phyloP scores from a whole-genome alignment of 2,329 filamentous ascomycete genomes.

The Pleurostoma richardsiae region DNA sequence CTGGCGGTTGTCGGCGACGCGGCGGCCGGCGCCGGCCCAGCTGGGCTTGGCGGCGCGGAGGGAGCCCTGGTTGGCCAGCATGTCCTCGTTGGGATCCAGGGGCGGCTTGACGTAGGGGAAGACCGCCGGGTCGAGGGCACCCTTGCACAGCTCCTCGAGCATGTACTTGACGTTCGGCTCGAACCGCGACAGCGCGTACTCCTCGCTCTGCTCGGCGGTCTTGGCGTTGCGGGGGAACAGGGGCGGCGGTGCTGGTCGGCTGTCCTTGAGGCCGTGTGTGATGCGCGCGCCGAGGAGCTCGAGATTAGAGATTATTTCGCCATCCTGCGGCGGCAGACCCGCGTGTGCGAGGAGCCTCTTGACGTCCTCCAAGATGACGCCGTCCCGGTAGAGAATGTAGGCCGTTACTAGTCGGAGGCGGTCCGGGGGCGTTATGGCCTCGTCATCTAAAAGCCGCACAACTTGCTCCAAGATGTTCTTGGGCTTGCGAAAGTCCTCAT shows the following conservation, averaged over 20 bases:
- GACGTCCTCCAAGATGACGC: constrained; percentile 78
- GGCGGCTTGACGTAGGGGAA: constrained; percentile 75
- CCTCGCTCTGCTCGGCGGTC: constrained; percentile 56
- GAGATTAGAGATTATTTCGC: constrained; percentile 69
- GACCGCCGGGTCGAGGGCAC: constrained; percentile 57
- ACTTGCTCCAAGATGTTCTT: constrained; percentile 85
- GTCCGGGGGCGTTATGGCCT: constrained; percentile 65
- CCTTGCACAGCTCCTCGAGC: constrained; percentile 68
- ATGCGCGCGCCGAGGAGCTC: constrained; percentile 75
- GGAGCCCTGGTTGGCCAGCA: constrained; percentile 61
- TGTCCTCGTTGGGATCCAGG: constrained; percentile 55
- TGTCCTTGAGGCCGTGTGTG: constrained; percentile 68
- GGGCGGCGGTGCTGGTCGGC: constrained; percentile 57
- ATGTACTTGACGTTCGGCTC: constrained; percentile 77
- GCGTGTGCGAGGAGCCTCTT: constrained; percentile 81
- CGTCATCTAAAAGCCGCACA: constrained; percentile 83
- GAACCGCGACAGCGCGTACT: constrained; percentile 82
- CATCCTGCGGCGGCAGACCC: constrained; percentile 68
- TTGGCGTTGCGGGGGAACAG: constrained; percentile 66
- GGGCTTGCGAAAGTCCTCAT: constrained; percentile 87
- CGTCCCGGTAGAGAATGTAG: constrained; percentile 82
- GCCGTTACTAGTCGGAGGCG: constrained; percentile 80
- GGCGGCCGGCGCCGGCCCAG: constrained; percentile 80
- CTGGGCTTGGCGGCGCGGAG: constrained; percentile 89
- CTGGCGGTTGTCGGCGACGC: constrained; percentile 76